phyloP scores from a whole-genome alignment of 306 rosid genomes.

The Lathyrus tuberosus region DNA sequence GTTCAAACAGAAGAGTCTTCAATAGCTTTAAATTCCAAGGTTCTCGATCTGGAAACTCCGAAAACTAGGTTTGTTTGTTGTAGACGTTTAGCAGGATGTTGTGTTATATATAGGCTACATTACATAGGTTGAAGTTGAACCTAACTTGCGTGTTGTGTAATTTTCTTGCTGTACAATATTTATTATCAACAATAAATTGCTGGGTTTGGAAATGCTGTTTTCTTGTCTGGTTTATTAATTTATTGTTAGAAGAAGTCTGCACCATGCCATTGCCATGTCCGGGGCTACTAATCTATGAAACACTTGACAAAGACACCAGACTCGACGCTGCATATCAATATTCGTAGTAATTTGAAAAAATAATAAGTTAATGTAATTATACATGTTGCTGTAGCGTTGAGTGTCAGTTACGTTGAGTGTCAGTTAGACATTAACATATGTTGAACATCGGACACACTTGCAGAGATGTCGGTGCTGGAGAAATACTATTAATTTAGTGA shows the following conservation, averaged over 20 bases:
- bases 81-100: conserved; percentile 31
- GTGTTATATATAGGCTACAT: conserved; percentile 34
- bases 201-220: conserved; percentile 30
- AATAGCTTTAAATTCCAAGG: conserved; percentile 15
- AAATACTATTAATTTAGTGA: too few species aligned
- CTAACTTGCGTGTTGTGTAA: conserved; percentile 31
- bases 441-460: too few species aligned
- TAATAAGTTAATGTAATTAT: too few species aligned
- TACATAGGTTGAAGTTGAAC: conserved; percentile 23
- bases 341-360: too few species aligned
- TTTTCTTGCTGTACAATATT: conserved; percentile 29
- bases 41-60: conserved; percentile 21
- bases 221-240: conserved; percentile 36
- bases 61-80: conserved; percentile 7
- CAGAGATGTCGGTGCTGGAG: too few species aligned
- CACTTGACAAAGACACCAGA: too few species aligned
- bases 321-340: too few species aligned
- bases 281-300: not conserved
- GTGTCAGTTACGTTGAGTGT: too few species aligned
- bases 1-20: conserved; percentile 29
- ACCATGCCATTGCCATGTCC: conserved; percentile 3
- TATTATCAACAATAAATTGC: conserved; percentile 34
- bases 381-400: too few species aligned
- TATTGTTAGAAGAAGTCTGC: conserved; percentile 29
- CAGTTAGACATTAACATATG: too few species aligned